A percentile compares a stretch with the other conserved stretches of the same genome.
These are phyloP conservation scores for Backusella mclennaniae DNA, from an alignment of 192 early-diverging fungal genomes.

Conservation along the genomic window DNA sequence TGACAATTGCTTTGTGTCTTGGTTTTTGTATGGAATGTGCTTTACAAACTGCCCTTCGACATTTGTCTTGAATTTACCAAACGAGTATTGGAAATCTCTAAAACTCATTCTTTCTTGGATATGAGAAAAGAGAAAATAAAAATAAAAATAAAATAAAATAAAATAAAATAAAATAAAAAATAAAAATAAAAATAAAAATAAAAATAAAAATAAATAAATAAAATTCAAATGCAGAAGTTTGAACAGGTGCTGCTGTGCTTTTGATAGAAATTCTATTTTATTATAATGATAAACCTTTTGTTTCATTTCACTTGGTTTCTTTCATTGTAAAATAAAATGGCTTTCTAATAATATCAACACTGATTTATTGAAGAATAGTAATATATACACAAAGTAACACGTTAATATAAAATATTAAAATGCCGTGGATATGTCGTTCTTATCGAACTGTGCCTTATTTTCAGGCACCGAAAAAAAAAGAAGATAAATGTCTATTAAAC, in stretches of 20 bases:
- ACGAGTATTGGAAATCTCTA: conserved; percentile 28
- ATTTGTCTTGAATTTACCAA: conserved; percentile 30
- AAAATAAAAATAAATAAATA: background rate
- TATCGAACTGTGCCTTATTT: too few species aligned
- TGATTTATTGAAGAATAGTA: too few species aligned
- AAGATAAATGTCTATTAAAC: too few species aligned
- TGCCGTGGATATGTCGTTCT: too few species aligned
- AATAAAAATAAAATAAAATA: background rate
- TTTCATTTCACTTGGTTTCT: too few species aligned
- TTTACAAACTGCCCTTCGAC: conserved; percentile 22
- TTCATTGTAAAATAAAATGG: too few species aligned
- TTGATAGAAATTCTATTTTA: too few species aligned
- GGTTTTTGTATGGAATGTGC: conserved; percentile 24
- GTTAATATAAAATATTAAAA: too few species aligned
- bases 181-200: background rate
- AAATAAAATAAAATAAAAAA: background rate
- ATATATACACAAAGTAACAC: too few species aligned
- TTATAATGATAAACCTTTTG: too few species aligned
- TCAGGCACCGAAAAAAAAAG: too few species aligned
- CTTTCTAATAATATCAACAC: too few species aligned
- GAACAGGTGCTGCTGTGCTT: background rate
- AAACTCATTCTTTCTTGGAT: conserved; percentile 17
- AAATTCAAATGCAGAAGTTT: background rate
- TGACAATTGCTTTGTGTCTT: conserved; percentile 30
- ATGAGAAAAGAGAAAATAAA: background rate